Evolutionary conservation across 805 yeast genomes (phyloP).

Genomic region (Maudiozyma pseudohumilis): DNA sequence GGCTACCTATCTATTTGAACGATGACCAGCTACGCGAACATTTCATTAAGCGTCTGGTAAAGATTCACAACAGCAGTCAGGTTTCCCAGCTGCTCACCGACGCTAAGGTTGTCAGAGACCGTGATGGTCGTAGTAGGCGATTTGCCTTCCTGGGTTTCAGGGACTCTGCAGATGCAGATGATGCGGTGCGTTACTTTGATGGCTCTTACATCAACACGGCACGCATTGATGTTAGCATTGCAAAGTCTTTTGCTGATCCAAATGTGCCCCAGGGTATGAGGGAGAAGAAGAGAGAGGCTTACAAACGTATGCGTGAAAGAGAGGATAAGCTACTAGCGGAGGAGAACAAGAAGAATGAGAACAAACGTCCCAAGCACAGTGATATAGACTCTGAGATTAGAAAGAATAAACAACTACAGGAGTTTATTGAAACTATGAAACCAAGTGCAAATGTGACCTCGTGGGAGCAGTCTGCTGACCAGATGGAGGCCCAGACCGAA

Average conservation of each 20-base stretch:
- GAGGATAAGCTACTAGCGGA: slow-evolving; percentile 40
- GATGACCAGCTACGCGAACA: slow-evolving; percentile 65
- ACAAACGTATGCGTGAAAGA: slow-evolving; percentile 35
- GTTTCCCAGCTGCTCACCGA: slow-evolving; percentile 63
- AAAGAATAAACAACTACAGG: slow-evolving; percentile 58
- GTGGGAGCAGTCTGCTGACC: slow-evolving; percentile 41
- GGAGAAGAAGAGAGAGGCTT: slow-evolving; percentile 43
- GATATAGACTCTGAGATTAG: slow-evolving; percentile 52
- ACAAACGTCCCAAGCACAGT: slow-evolving; percentile 9
- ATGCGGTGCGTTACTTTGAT: slow-evolving; percentile 68
- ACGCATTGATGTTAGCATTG: slow-evolving; percentile 65
- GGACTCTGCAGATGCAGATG: slow-evolving; percentile 60
- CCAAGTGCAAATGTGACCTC: slow-evolving; percentile 61
- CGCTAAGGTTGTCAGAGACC: slow-evolving; percentile 71
- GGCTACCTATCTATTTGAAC: slow-evolving; percentile 66
- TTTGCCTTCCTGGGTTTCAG: slow-evolving; percentile 90
- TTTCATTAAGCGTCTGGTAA: slow-evolving; percentile 36
- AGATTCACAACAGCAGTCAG: slow-evolving; percentile 15
- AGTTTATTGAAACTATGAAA: slow-evolving; percentile 75
- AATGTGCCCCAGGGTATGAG: slow-evolving; percentile 58
- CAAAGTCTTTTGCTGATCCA: slow-evolving; percentile 81
- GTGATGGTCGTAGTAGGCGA: slow-evolving; percentile 79
- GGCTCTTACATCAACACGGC: slow-evolving; percentile 76
- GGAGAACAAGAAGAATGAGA: slow-evolving; percentile 11
- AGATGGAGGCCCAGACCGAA: slow-evolving; percentile 8